Conservation (phyloP, 176 grass and related monocot genomes). For the Oryza rufipogon region DNA sequence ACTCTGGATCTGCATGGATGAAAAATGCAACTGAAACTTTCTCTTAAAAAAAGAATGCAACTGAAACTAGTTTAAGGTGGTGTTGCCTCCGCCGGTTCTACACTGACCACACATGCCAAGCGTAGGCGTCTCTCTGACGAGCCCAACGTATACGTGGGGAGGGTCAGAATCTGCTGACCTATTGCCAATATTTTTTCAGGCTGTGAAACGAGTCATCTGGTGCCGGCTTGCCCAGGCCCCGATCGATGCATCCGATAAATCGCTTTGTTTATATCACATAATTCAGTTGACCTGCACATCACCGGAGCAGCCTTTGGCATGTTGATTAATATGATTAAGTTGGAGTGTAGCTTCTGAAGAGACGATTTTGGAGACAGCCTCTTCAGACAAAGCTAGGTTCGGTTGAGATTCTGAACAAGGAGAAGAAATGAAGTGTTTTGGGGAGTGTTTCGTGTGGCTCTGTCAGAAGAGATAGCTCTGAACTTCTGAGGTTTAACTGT, state of each 20-base stretch:
- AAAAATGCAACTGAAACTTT: background rate
- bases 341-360: background rate
- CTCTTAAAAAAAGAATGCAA: background rate
- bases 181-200: background rate
- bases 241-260: constrained; percentile 15
- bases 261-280: constrained; percentile 35
- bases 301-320: constrained; percentile 6
- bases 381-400: background rate
- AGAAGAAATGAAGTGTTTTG: background rate
- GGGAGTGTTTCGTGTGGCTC: background rate
- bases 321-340: constrained; percentile 32
- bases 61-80: background rate
- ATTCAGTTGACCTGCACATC: constrained; percentile 44
- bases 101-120: background rate
- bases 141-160: constrained; percentile 5
- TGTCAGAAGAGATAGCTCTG: background rate
- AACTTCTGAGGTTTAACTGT: background rate
- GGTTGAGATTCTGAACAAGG: constrained; percentile 23
- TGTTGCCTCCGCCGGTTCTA: constrained; percentile 29
- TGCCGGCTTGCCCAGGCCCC: constrained; percentile 36
- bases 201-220: constrained; percentile 30
- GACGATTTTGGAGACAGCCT: constrained; percentile 8
- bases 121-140: background rate
- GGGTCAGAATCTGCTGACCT: constrained; percentile 40
- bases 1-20: background rate